A percentile compares a stretch with the other conserved stretches of the same genome.
phyloP scores from a whole-genome alignment of 2,329 filamentous ascomycete genomes.

The Exophiala sideris region DNA sequence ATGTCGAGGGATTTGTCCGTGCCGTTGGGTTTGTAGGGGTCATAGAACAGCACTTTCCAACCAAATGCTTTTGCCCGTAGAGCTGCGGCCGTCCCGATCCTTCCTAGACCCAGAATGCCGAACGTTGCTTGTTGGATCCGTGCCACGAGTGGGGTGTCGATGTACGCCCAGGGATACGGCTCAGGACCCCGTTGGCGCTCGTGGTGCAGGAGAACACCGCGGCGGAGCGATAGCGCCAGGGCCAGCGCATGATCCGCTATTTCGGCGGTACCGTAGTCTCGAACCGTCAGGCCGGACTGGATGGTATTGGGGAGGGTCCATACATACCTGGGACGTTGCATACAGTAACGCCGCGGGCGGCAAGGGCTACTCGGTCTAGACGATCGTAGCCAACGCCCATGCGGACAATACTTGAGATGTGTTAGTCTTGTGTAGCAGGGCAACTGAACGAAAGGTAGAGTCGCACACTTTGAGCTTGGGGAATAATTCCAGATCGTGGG shows the following conservation, averaged over 20 bases:
- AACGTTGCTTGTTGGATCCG: slow-evolving; percentile 46
- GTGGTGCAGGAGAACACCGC: slow-evolving; percentile 25
- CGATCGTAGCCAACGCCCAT: slow-evolving; percentile 28
- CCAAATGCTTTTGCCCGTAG: slow-evolving; percentile 64
- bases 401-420: slow-evolving; percentile 17
- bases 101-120: slow-evolving; percentile 63
- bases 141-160: slow-evolving; percentile 22
- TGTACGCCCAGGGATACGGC: slow-evolving; percentile 21
- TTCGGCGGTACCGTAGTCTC: slow-evolving; percentile 27
- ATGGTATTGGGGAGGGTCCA: background rate
- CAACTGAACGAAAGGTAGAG: background rate
- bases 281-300: background rate
- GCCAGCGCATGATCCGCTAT: slow-evolving; percentile 27
- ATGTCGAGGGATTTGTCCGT: slow-evolving; percentile 50
- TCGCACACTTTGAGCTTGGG: slow-evolving; percentile 26
- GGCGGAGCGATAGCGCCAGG: slow-evolving; percentile 23
- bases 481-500: slow-evolving; percentile 20
- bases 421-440: background rate
- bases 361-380: slow-evolving; percentile 25
- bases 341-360: slow-evolving; percentile 22
- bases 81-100: slow-evolving; percentile 61
- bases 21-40: slow-evolving; percentile 51
- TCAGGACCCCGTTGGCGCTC: slow-evolving; percentile 20
- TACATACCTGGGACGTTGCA: slow-evolving; percentile 34
- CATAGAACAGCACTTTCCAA: slow-evolving; percentile 60